Conservation (phyloP, 2,329 filamentous ascomycete species). For the Clonostachys solani region DNA sequence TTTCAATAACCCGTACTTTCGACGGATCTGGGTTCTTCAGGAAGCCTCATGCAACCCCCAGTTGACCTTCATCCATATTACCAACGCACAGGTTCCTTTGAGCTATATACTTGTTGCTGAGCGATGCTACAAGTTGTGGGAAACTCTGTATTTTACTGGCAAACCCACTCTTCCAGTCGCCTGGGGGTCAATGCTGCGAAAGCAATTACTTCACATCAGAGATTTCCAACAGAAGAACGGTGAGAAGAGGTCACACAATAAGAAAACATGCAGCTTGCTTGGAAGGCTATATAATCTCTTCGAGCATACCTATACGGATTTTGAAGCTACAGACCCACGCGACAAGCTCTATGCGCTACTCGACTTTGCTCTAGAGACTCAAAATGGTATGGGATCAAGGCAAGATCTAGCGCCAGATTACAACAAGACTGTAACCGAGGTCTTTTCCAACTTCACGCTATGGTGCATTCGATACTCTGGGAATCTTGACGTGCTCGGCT, state of each 20-base stretch:
- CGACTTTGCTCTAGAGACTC: background rate
- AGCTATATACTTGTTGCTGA: background rate
- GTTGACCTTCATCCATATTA: background rate
- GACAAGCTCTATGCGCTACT: background rate
- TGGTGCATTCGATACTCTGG: background rate
- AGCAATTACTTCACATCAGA: background rate
- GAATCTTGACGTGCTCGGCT: background rate
- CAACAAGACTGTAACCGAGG: background rate
- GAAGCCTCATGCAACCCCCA: background rate
- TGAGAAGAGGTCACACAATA: background rate
- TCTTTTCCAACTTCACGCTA: background rate
- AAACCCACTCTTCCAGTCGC: background rate
- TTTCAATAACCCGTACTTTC: background rate
- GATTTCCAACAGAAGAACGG: background rate
- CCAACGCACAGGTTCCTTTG: background rate
- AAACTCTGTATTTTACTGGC: background rate
- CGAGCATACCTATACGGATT: background rate
- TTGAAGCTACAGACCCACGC: background rate
- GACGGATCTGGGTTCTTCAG: background rate
- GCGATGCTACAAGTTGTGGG: background rate
- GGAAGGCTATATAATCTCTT: background rate
- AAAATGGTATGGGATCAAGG: background rate
- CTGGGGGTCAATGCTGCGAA: background rate
- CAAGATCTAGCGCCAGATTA: background rate
- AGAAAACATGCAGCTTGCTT: background rate